Percentiles rank a stretch among this genome's conserved stretches.
Conservation (phyloP, 805 yeast genomes). For the Suhomyces vadensis region DNA sequence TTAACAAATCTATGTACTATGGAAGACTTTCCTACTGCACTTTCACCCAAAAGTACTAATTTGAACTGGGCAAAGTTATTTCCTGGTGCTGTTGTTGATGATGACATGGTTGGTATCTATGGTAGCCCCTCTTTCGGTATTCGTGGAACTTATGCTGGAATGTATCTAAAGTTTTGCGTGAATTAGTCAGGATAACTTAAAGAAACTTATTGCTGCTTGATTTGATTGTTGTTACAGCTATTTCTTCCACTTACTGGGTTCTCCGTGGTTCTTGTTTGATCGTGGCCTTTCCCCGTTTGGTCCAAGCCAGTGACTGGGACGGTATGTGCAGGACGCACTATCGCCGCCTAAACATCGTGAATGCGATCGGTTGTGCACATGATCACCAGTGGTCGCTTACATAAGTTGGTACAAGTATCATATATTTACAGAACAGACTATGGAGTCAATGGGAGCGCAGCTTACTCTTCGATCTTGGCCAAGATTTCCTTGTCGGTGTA, state of each 20-base stretch:
- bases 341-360: too few species aligned
- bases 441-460: not conserved
- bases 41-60: conserved; percentile 75
- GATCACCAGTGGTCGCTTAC: not conserved
- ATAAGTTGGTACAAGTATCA: not conserved
- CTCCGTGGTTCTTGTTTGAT: not conserved
- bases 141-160: not conserved
- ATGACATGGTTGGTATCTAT: conserved; percentile 4
- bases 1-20: conserved; percentile 70
- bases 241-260: not conserved
- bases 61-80: conserved; percentile 54
- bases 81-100: conserved; percentile 10
- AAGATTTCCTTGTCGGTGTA: conserved; percentile 94
- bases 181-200: not conserved
- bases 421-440: conserved; percentile 7
- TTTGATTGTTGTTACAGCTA: not conserved
- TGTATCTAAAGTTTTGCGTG: not conserved
- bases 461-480: conserved; percentile 69
- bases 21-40: conserved; percentile 80
- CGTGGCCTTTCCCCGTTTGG: conserved; percentile 1
- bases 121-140: not conserved
- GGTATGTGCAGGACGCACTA: not conserved
- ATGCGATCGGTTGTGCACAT: too few species aligned
- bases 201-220: not conserved
- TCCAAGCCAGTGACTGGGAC: not conserved